phyloP scores from a whole-genome alignment of 768 basidiomycete genomes.

The Termitomyces sp. region DNA sequence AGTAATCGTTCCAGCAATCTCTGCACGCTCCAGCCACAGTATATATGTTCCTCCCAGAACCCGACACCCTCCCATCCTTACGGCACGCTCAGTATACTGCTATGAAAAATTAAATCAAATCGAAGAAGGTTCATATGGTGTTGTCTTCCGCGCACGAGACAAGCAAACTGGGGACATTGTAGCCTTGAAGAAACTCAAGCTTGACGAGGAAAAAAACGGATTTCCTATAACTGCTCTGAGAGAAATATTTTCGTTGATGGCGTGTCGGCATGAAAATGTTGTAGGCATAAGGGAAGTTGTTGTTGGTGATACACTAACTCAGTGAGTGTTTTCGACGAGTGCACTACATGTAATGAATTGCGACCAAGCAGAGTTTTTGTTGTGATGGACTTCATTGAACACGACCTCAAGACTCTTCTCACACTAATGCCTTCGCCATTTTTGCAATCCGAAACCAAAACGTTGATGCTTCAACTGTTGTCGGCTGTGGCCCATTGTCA shows the following conservation, averaged over 20 bases:
- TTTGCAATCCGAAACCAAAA: constrained; percentile 97
- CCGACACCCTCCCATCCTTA: constrained; percentile 71
- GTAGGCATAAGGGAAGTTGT: constrained; percentile 97
- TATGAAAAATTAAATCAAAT: constrained; percentile 97
- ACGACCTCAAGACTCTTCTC: constrained; percentile 95
- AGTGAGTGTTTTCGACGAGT: constrained; percentile 63
- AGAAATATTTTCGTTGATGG: constrained; percentile 96
- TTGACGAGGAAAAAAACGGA: constrained; percentile 98
- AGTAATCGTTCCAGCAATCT: constrained; percentile 17
- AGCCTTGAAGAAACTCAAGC: constrained; percentile 95
- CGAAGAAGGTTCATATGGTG: constrained; percentile 97
- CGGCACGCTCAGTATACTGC: constrained; percentile 90
- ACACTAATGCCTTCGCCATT: constrained; percentile 96
- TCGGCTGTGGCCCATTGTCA: constrained; percentile 95
- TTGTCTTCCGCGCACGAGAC: constrained; percentile 95
- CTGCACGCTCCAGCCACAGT: constrained; percentile 43
- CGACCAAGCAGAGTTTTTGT: constrained; percentile 72
- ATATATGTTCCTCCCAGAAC: constrained; percentile 73
- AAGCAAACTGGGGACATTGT: constrained; percentile 95
- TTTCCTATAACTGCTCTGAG: constrained; percentile 97
- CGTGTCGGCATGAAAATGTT: constrained; percentile 91
- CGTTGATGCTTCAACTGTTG: constrained; percentile 87
- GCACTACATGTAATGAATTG: constrained; percentile 24
- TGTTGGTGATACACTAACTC: constrained; percentile 96
- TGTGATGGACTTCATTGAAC: constrained; percentile 99